Percentiles rank a stretch among this genome's conserved stretches.
phyloP scores from a whole-genome alignment of 1,284 basidiomycete genomes.

The Chalciporus sp. region DNA sequence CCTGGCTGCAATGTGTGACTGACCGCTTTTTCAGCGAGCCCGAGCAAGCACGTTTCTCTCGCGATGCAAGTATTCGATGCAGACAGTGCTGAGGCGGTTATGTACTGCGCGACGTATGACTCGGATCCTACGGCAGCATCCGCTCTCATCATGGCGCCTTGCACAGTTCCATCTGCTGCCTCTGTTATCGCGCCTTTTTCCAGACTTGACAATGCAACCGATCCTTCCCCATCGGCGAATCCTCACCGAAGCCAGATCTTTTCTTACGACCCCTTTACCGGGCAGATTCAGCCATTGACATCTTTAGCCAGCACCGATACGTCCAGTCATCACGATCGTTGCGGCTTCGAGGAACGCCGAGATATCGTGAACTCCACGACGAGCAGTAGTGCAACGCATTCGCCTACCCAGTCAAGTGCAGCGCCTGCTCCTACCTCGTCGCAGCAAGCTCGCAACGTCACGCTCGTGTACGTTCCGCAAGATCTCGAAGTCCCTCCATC shows the following conservation, averaged over 20 bases:
- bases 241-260: conserved; percentile 59
- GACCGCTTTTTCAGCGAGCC: conserved; percentile 12
- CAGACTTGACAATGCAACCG: neutral
- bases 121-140: conserved; percentile 48
- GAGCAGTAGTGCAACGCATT: conserved; percentile 1
- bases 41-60: conserved; percentile 42
- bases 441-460: conserved; percentile 42
- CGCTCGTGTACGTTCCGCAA: conserved; percentile 47
- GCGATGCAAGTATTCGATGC: conserved; percentile 49
- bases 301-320: conserved; percentile 26
- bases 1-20: neutral
- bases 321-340: conserved; percentile 10
- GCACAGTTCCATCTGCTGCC: conserved; percentile 25
- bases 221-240: conserved; percentile 14
- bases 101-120: conserved; percentile 65
- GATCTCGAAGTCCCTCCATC: conserved; percentile 34
- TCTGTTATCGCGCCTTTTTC: neutral
- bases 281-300: conserved; percentile 58
- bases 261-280: conserved; percentile 49
- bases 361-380: conserved; percentile 8
- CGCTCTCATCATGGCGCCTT: conserved; percentile 52
- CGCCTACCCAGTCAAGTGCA: conserved; percentile 20
- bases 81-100: conserved; percentile 36
- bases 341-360: conserved; percentile 12
- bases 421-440: conserved; percentile 13